These are phyloP conservation scores for Fusarium sp. DNA, from an alignment of 2,329 filamentous ascomycete genomes.

Conservation along the genomic window DNA sequence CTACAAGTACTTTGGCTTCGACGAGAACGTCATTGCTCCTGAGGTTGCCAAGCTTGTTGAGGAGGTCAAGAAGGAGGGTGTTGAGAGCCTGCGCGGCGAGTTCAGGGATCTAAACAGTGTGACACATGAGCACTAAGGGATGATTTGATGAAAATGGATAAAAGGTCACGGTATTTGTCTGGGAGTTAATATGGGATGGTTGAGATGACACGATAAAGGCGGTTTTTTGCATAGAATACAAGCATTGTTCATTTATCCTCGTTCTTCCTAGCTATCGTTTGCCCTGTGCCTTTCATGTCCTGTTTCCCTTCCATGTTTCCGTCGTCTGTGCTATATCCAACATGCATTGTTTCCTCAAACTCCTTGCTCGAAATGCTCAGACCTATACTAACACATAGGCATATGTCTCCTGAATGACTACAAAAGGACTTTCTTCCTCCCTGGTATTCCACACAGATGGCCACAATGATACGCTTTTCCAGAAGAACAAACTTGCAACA, in stretches of 20 bases:
- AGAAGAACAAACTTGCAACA: neutral
- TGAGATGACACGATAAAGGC: conserved; percentile 16
- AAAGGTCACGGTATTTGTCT: conserved; percentile 6
- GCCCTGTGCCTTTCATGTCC: neutral
- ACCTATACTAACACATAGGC: neutral
- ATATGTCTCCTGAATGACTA: neutral
- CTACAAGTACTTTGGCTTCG: conserved; percentile 67
- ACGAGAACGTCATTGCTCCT: conserved; percentile 55
- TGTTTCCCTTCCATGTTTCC: neutral
- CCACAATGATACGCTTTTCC: neutral
- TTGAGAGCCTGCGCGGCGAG: conserved; percentile 48
- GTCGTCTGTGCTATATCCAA: too few relatives aligned
- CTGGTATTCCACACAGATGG: neutral
- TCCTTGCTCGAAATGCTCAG: neutral
- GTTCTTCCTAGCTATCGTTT: neutral
- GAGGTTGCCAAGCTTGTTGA: conserved; percentile 50
- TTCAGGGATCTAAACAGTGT: conserved; percentile 48
- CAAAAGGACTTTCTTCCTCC: neutral
- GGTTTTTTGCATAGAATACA: conserved; percentile 22
- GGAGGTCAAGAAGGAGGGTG: conserved; percentile 46
- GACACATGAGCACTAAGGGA: conserved; percentile 37
- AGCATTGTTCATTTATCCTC: conserved; percentile 8
- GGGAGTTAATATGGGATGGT: conserved; percentile 23
- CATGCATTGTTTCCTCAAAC: neutral
- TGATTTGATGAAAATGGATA: conserved; percentile 5